Base-by-base conservation (phyloP, 495 filamentous ascomycete species). In the Echria macrotheca region DNA sequence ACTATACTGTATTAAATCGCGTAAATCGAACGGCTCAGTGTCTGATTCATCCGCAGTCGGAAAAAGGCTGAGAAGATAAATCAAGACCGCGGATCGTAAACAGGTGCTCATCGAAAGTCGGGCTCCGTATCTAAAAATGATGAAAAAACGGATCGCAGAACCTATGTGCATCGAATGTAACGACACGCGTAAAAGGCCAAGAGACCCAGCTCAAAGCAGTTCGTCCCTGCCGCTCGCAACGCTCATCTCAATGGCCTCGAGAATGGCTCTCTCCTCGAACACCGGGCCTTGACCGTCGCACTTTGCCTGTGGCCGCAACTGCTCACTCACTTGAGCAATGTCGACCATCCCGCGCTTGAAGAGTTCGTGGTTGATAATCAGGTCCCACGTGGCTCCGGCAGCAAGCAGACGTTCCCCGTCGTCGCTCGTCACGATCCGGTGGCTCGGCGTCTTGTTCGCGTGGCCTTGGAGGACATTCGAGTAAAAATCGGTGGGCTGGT, bases 261-360 rank as follows among this genome's bases (percentile, higher is more conserved):
- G 64, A 14, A 96, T 81, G 35, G 79, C 79, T 5, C 77, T 68
- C 65, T 95, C 91, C 50, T 85, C 83, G 63, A 95, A 96, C 14
- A 90, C 90, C 4, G 91, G 91, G 0, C 91, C 91, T 57, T 86
- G 82, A 5, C 91, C 91, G 72, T 96, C 84, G 59, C 91, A 96
- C 65, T 85, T 82, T n/a, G 87, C 86, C 58, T 77, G 68, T 2
- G 72, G 74, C 71, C 88, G 87, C 31, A 98, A 63, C 18, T 81
- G 69, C 53, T 89, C 83, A 54, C 79, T 83, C 31, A 98, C 84
- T 58, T 83, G 75, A 32, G 71, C 84, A 32, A 98, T 80, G 66
- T 98, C 88, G 15, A 96, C 86, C n/a, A 85, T 69, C 0, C 91
- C 93, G 23, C 75, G 72, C 60, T 85, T 82, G 58, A 84, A 95